phyloP scores from a whole-genome alignment of 768 basidiomycete genomes.

The Podaxis mareebaensis region DNA sequence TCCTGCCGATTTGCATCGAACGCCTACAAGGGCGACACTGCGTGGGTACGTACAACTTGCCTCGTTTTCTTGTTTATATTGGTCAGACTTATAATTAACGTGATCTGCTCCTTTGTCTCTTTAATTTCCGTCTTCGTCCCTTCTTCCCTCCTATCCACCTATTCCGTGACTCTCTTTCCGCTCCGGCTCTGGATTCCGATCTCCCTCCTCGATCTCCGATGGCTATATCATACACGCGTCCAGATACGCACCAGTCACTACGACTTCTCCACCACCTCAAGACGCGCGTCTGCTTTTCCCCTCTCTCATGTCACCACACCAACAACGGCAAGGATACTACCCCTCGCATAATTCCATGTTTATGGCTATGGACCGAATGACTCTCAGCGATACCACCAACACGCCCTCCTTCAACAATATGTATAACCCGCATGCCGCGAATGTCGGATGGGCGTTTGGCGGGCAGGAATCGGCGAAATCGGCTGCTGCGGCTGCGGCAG shows the following conservation, averaged over 20 bases:
- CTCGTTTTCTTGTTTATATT: not conserved
- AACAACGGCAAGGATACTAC: conserved; percentile 74
- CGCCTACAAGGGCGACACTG: conserved; percentile 25
- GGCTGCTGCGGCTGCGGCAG: conserved; percentile 31
- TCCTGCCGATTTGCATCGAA: conserved; percentile 7
- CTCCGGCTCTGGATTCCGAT: not conserved
- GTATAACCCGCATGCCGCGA: not conserved
- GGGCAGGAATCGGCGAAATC: conserved; percentile 20
- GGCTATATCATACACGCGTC: not conserved
- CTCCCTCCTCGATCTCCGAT: conserved; percentile 13
- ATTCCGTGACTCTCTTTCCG: not conserved
- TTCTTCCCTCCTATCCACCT: not conserved
- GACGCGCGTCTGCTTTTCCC: conserved; percentile 58
- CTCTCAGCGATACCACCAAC: conserved; percentile 3
- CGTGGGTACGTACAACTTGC: conserved; percentile 32
- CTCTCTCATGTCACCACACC: conserved; percentile 77
- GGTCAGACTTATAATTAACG: not conserved
- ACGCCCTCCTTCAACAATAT: not conserved
- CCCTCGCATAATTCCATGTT: conserved; percentile 83
- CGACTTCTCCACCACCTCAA: conserved; percentile 66
- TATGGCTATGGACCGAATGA: conserved; percentile 33
- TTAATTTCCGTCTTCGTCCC: not conserved
- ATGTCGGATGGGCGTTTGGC: not conserved
- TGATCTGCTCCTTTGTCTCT: not conserved
- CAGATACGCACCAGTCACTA: conserved; percentile 56